Evolutionary conservation across 495 filamentous ascomycete species (phyloP).

Genomic region (Rhypophila decipiens): DNA sequence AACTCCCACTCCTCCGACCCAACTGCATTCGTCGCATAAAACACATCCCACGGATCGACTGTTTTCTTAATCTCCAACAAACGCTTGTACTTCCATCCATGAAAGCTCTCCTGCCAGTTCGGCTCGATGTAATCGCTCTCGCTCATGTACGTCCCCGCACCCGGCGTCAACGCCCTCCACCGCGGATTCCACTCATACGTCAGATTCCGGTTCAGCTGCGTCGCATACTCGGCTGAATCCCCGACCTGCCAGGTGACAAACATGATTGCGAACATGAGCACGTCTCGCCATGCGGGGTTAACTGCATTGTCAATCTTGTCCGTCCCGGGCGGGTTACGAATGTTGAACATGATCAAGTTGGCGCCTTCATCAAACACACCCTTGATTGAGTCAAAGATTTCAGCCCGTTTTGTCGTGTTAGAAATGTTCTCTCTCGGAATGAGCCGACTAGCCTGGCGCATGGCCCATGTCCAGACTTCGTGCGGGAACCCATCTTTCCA

Average conservation of each 20-base stretch:
- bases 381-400: neutral
- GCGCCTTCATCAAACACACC: neutral
- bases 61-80: constrained; percentile 46
- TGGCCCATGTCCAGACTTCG: neutral
- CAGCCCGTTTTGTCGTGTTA: neutral
- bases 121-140: constrained; percentile 52
- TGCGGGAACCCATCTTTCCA: too few relatives aligned
- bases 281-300: constrained; percentile 44
- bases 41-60: constrained; percentile 48
- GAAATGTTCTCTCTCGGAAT: neutral
- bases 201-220: constrained; percentile 11
- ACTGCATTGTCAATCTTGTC: constrained; percentile 26
- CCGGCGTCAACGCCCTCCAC: constrained; percentile 35
- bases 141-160: constrained; percentile 39
- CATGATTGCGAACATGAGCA: constrained; percentile 40
- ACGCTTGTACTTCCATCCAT: constrained; percentile 46
- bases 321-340: too few relatives aligned
- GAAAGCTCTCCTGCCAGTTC: constrained; percentile 54
- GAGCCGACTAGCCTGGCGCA: neutral
- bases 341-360: too few relatives aligned
- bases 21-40: constrained; percentile 49
- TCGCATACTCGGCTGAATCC: constrained; percentile 29
- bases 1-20: constrained; percentile 18
- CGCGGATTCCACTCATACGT: neutral
- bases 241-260: constrained; percentile 26